Conservation (phyloP, 2,329 filamentous ascomycete species). For the Ceratocystis lukuohia region DNA sequence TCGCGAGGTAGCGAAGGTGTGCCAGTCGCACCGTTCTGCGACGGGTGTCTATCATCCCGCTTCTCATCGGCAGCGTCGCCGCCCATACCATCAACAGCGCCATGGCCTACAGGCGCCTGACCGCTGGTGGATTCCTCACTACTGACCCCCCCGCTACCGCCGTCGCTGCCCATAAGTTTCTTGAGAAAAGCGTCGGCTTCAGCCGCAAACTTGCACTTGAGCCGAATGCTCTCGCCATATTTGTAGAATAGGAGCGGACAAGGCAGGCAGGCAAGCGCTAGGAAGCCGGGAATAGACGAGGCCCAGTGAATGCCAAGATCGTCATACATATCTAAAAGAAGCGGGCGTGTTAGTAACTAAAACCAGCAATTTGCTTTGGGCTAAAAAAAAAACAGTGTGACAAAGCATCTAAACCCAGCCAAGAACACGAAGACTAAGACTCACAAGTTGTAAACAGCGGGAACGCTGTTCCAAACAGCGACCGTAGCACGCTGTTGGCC, state of each 20-base stretch:
- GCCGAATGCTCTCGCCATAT: slow-evolving; percentile 50
- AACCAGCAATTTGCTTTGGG: background rate
- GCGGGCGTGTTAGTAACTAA: background rate
- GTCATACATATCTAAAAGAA: slow-evolving; percentile 34
- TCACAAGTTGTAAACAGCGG: slow-evolving; percentile 50
- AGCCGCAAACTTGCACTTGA: slow-evolving; percentile 55
- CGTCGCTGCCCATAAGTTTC: slow-evolving; percentile 28
- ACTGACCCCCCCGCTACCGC: slow-evolving; percentile 9
- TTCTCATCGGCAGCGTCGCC: too few species aligned
- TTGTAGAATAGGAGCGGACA: slow-evolving; percentile 66
- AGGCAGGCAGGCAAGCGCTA: slow-evolving; percentile 57
- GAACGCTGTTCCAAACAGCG: slow-evolving; percentile 58
- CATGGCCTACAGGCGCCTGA: background rate
- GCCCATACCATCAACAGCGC: background rate
- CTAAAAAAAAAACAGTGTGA: too few species aligned
- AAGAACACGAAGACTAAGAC: background rate
- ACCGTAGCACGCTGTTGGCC: slow-evolving; percentile 57
- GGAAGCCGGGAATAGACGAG: slow-evolving; percentile 57
- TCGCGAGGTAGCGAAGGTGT: too few species aligned
- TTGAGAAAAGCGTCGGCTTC: slow-evolving; percentile 50
- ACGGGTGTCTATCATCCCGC: too few species aligned
- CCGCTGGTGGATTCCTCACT: too few species aligned
- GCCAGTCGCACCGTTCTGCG: too few species aligned
- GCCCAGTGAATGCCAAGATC: slow-evolving; percentile 64
- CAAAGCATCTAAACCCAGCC: too few species aligned